Percentiles rank a stretch among this genome's conserved stretches.
Conservation (phyloP, 2,329 filamentous ascomycete species). For the Pseudohalonectria lignicola region DNA sequence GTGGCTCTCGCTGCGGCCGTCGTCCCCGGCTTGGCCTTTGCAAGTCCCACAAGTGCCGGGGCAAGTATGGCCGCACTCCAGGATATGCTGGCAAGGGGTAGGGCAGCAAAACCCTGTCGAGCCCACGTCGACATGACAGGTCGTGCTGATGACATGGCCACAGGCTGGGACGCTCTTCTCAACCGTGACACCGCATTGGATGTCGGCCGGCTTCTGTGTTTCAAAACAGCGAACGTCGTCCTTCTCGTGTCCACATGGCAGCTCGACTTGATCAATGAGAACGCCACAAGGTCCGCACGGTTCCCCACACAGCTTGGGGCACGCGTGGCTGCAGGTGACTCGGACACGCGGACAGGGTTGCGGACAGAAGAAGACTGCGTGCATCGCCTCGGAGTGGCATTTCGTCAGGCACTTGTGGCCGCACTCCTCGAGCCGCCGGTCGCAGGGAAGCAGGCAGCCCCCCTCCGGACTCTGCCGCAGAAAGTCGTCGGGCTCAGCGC, state of each 20-base stretch:
- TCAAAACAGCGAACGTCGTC: constrained; percentile 23
- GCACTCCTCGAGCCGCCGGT: constrained; percentile 29
- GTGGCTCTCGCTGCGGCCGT: constrained; percentile 33
- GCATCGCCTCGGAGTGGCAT: constrained; percentile 36
- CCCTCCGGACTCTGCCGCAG: constrained; percentile 45
- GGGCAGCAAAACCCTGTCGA: constrained; percentile 31
- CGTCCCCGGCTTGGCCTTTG: constrained; percentile 18
- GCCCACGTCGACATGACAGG: constrained; percentile 37
- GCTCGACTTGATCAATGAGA: constrained; percentile 14
- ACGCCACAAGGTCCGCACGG: constrained; percentile 26
- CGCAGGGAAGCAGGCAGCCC: constrained; percentile 44
- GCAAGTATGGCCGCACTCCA: constrained; percentile 51
- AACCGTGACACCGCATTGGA: constrained; percentile 38
- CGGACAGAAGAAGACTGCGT: constrained; percentile 32
- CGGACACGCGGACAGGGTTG: constrained; percentile 30
- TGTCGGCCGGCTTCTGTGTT: constrained; percentile 27
- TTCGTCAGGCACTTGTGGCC: constrained; percentile 33
- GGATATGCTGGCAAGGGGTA: constrained; percentile 28
- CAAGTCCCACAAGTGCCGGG: constrained; percentile 36
- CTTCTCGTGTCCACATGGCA: constrained; percentile 31
- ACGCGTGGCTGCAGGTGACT: constrained; percentile 31
- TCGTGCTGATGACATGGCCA: constrained; percentile 35
- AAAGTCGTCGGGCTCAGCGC: constrained; percentile 47
- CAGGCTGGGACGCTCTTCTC: constrained; percentile 40
- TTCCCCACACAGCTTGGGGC: constrained; percentile 30